phyloP scores from a whole-genome alignment of 2,329 filamentous ascomycete species.

The Clarireedia monteithiana region DNA sequence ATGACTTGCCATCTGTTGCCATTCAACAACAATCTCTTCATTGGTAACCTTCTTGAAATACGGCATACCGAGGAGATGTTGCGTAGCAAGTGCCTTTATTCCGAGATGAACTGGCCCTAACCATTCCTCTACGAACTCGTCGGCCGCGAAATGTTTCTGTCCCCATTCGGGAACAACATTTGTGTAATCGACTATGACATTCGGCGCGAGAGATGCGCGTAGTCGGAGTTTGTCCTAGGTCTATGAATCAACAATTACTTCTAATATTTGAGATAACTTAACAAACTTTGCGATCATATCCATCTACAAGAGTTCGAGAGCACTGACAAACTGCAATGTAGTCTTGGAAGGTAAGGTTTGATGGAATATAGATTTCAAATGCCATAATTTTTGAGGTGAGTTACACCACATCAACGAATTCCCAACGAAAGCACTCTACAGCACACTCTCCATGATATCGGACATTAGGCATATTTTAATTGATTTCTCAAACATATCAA shows the following conservation, averaged over 20 bases:
- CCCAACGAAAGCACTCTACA: too few species aligned
- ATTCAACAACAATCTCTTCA: slow-evolving; percentile 21
- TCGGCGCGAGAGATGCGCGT: slow-evolving; percentile 9
- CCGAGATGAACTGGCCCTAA: slow-evolving; percentile 14
- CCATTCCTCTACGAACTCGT: slow-evolving; percentile 15
- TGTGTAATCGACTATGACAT: slow-evolving; percentile 17
- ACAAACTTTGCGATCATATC: slow-evolving; percentile 22
- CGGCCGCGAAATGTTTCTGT: slow-evolving; percentile 10
- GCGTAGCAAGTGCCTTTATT: slow-evolving; percentile 15
- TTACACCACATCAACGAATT: too few species aligned
- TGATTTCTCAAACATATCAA: too few species aligned
- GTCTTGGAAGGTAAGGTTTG: slow-evolving; percentile 20
- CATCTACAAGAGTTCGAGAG: slow-evolving; percentile 21
- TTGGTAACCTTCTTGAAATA: slow-evolving; percentile 21
- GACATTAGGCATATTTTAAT: too few species aligned
- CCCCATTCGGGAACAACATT: slow-evolving; percentile 15
- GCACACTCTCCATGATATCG: too few species aligned
- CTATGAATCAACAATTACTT: too few species aligned
- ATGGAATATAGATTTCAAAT: slow-evolving; percentile 22
- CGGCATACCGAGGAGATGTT: slow-evolving; percentile 22
- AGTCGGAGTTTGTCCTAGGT: too few species aligned
- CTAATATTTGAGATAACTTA: too few species aligned
- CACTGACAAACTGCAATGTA: slow-evolving; percentile 21
- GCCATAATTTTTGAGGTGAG: slow-evolving; percentile 9
- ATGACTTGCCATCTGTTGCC: slow-evolving; percentile 24